These are phyloP conservation scores for Arabidopsis hybrid DNA, from an alignment of 441 rosid genomes.

Conservation along the genomic window DNA sequence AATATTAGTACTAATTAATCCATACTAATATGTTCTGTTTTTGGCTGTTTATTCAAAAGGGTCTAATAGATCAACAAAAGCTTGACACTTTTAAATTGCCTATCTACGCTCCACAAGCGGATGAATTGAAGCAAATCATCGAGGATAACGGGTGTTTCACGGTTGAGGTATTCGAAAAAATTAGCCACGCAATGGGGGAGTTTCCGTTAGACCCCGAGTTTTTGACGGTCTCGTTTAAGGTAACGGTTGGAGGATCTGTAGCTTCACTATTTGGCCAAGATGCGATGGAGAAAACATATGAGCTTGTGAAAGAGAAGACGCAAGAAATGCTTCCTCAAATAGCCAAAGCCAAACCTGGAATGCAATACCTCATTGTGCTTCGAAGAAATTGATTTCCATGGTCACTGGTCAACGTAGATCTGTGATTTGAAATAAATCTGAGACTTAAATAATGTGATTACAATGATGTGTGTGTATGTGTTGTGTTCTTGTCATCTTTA, in stretches of 20 bases:
- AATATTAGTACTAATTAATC: neutral
- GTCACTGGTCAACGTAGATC: too few species aligned
- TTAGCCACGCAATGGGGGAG: neutral
- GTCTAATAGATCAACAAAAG: conserved; percentile 36
- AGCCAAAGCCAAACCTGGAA: conserved; percentile 17
- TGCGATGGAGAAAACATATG: conserved; percentile 23
- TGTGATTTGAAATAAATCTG: too few species aligned
- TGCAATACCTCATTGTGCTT: conserved; percentile 29
- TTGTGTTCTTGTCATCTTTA: too few species aligned
- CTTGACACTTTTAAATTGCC: conserved; percentile 42
- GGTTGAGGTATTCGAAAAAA: conserved; percentile 27
- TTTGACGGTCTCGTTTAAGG: conserved; percentile 19
- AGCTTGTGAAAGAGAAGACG: conserved; percentile 15
- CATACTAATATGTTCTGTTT: neutral
- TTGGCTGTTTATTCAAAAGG: conserved; percentile 23
- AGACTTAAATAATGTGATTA: too few species aligned
- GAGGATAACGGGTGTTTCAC: conserved; percentile 33
- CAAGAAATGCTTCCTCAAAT: conserved; percentile 27
- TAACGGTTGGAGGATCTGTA: conserved; percentile 18
- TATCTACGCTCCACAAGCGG: neutral
- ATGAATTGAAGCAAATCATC: conserved; percentile 29
- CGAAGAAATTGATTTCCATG: conserved; percentile 1
- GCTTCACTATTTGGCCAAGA: conserved; percentile 9
- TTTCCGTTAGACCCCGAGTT: conserved; percentile 2
- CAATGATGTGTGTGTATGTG: too few species aligned